Evolutionary conservation across 2,329 filamentous ascomycete genomes (phyloP).

Genomic region (Fusarium metavorans): DNA sequence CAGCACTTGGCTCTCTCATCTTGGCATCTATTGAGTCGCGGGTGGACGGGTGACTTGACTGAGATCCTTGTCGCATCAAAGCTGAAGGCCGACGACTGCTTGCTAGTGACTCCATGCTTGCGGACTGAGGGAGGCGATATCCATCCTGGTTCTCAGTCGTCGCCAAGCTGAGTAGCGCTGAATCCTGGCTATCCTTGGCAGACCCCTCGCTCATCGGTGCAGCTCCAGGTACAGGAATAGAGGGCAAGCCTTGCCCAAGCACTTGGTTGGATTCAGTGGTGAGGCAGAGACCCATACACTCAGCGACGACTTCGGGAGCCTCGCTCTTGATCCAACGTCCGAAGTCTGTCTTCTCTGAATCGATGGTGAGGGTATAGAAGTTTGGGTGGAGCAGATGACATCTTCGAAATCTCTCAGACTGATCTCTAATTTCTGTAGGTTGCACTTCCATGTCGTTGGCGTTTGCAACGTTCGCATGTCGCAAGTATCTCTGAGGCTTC

Average conservation of each 20-base stretch:
- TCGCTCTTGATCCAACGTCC: slow-evolving; percentile 85
- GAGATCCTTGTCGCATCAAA: slow-evolving; percentile 57
- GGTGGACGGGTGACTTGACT: slow-evolving; percentile 64
- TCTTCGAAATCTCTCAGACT: slow-evolving; percentile 80
- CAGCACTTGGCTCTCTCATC: slow-evolving; percentile 54
- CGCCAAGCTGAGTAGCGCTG: slow-evolving; percentile 56
- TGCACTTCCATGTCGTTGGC: slow-evolving; percentile 83
- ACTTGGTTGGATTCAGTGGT: slow-evolving; percentile 44
- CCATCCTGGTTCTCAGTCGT: slow-evolving; percentile 52
- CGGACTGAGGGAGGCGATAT: slow-evolving; percentile 67
- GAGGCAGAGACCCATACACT: slow-evolving; percentile 78
- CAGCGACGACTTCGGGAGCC: slow-evolving; percentile 81
- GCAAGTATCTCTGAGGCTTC: slow-evolving; percentile 82
- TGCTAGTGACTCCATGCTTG: slow-evolving; percentile 58
- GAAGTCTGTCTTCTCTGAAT: slow-evolving; percentile 82
- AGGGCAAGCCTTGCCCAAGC: slow-evolving; percentile 39
- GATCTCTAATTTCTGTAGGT: slow-evolving; percentile 79
- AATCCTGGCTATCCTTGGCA: slow-evolving; percentile 51
- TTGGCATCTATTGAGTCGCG: slow-evolving; percentile 54
- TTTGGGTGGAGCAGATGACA: slow-evolving; percentile 85
- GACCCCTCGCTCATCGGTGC: slow-evolving; percentile 46
- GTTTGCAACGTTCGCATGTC: slow-evolving; percentile 76
- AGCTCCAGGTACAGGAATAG: slow-evolving; percentile 31
- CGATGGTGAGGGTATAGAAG: slow-evolving; percentile 82
- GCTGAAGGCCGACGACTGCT: slow-evolving; percentile 54